Evolutionary conservation across 1,284 basidiomycete species (phyloP).

Genomic region (Ustilago trichophora): DNA sequence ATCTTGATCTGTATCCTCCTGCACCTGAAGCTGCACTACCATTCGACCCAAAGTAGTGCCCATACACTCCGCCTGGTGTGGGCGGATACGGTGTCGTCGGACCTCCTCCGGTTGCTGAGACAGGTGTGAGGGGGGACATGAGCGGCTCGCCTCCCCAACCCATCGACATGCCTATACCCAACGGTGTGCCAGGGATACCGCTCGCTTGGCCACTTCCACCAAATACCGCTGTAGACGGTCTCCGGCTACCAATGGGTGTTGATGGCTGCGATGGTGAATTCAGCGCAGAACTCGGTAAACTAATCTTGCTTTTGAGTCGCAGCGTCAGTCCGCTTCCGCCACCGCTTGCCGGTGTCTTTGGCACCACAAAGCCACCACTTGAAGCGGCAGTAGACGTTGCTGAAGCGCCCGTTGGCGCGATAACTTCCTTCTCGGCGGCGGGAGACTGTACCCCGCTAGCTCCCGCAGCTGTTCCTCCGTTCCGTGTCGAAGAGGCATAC

Average conservation of each 20-base stretch:
- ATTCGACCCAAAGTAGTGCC: slow-evolving; percentile 36
- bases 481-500: slow-evolving; percentile 13
- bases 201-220: not conserved
- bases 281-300: slow-evolving; percentile 13
- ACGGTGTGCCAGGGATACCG: slow-evolving; percentile 7
- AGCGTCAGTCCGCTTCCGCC: slow-evolving; percentile 25
- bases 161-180: slow-evolving; percentile 29
- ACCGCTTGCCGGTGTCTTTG: slow-evolving; percentile 25
- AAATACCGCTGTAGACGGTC: slow-evolving; percentile 5
- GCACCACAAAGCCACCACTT: slow-evolving; percentile 20
- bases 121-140: slow-evolving; percentile 39
- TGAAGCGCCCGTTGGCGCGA: not conserved
- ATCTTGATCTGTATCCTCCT: slow-evolving; percentile 22
- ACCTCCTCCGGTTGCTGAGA: slow-evolving; percentile 4
- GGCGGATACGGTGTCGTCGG: slow-evolving; percentile 29
- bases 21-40: not conserved
- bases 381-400: not conserved
- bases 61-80: slow-evolving; percentile 27
- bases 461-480: no score
- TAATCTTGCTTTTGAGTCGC: slow-evolving; percentile 37
- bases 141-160: slow-evolving; percentile 36
- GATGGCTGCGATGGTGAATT: slow-evolving; percentile 22
- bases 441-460: no score
- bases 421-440: not conserved
- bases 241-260: slow-evolving; percentile 17